Evolutionary conservation across 1,284 basidiomycete species (phyloP).

Genomic region (Sporisorium scitamineum): DNA sequence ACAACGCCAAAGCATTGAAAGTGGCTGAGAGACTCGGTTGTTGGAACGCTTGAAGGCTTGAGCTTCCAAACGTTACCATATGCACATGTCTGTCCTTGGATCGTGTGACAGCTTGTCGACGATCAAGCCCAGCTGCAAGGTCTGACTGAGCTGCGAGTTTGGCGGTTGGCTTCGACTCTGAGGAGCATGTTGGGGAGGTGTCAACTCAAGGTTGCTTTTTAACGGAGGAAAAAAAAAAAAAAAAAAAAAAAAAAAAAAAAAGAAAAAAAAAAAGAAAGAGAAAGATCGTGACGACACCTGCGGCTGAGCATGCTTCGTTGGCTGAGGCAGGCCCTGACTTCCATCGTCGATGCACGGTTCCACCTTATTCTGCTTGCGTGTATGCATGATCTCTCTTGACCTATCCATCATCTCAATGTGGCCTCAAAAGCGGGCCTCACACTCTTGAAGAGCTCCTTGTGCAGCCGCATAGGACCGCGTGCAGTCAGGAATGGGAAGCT

Average conservation of each 20-base stretch:
- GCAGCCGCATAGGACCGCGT: neutral
- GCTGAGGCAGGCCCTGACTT: neutral
- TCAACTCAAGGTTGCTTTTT: neutral
- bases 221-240: neutral
- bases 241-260: neutral
- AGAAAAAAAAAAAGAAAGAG: neutral
- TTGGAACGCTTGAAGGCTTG: too few relatives aligned
- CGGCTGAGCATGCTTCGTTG: conserved; percentile 1
- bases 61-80: neutral
- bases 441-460: neutral
- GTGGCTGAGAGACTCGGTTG: too few relatives aligned
- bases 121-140: neutral
- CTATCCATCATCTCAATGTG: too few relatives aligned
- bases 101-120: neutral
- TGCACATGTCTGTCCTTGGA: neutral
- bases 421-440: neutral
- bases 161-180: neutral
- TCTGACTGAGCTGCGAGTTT: neutral
- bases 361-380: too few relatives aligned
- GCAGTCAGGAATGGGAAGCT: conserved; percentile 28
- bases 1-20: too few relatives aligned
- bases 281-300: conserved; percentile 3
- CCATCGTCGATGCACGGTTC: conserved; percentile 1
- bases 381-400: neutral
- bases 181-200: neutral